These are phyloP conservation scores for Pythium plurisporium DNA, from an alignment of 352 stramenopile species.

Conservation along the genomic window DNA sequence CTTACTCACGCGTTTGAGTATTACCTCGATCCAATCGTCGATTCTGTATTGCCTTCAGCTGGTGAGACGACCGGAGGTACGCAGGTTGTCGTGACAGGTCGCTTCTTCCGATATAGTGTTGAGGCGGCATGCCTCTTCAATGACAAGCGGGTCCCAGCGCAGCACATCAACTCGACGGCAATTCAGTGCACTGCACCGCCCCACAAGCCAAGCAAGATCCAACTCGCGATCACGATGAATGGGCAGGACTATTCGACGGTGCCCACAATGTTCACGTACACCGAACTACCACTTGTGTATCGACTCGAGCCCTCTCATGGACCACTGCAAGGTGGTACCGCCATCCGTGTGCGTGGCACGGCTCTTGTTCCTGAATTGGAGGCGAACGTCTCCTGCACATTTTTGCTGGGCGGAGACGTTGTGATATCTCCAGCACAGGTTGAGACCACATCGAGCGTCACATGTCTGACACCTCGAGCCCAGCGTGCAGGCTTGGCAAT, in stretches of 20 bases:
- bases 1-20: slow-evolving; percentile 60
- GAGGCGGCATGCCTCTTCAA: slow-evolving; percentile 56
- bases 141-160: slow-evolving; percentile 30
- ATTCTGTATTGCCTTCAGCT: slow-evolving; percentile 34
- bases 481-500: neutral
- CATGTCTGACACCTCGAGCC: slow-evolving; percentile 6
- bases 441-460: neutral
- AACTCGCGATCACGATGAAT: slow-evolving; percentile 57
- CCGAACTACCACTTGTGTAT: slow-evolving; percentile 41
- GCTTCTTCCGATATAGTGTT: slow-evolving; percentile 54
- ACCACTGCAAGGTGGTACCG: slow-evolving; percentile 27
- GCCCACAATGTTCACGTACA: slow-evolving; percentile 36
- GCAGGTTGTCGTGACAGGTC: slow-evolving; percentile 45
- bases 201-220: slow-evolving; percentile 23
- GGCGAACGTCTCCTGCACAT: slow-evolving; percentile 5
- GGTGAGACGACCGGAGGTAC: slow-evolving; percentile 53
- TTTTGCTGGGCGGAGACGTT: neutral
- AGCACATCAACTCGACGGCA: slow-evolving; percentile 51
- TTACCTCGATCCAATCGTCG: slow-evolving; percentile 35
- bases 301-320: slow-evolving; percentile 34
- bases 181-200: slow-evolving; percentile 57
- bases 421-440: neutral
- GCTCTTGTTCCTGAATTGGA: slow-evolving; percentile 14
- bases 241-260: slow-evolving; percentile 49
- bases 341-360: slow-evolving; percentile 29